phyloP scores from a whole-genome alignment of 2,329 filamentous ascomycete species.

The Chalaropsis ovoidea region DNA sequence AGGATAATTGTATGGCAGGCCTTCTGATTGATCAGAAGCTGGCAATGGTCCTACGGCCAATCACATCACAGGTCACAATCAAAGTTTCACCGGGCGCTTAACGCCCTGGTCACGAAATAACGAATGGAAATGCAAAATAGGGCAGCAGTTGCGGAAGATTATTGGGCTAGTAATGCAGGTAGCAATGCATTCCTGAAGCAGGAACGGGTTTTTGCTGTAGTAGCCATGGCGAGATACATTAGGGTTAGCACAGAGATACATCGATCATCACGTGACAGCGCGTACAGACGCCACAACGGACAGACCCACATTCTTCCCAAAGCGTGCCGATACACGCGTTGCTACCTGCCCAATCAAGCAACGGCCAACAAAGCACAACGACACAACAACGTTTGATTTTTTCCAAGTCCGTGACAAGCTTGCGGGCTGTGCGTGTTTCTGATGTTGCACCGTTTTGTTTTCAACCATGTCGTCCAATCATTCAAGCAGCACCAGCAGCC shows the following conservation, averaged over 20 bases:
- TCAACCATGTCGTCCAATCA: neutral
- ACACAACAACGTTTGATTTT: too few relatives aligned
- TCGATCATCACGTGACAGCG: neutral
- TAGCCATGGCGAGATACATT: neutral
- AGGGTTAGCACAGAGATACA: neutral
- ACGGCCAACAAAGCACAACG: neutral
- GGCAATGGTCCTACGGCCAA: neutral
- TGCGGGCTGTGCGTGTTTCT: neutral
- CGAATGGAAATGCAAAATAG: neutral
- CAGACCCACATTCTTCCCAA: neutral
- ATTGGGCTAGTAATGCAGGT: neutral
- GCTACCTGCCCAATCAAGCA: neutral
- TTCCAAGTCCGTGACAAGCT: neutral
- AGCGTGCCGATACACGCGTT: neutral
- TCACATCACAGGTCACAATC: neutral
- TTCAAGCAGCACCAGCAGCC: neutral
- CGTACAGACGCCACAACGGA: neutral
- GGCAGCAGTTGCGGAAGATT: neutral
- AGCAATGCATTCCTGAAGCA: neutral
- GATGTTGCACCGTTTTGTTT: neutral
- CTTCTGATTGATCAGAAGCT: neutral
- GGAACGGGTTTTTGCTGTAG: neutral
- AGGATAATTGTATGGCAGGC: too few relatives aligned
- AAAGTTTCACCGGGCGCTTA: conserved; percentile 12
- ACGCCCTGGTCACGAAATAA: neutral